phyloP scores from a whole-genome alignment of 2,329 filamentous ascomycete genomes.

The Nothopassalora personata region DNA sequence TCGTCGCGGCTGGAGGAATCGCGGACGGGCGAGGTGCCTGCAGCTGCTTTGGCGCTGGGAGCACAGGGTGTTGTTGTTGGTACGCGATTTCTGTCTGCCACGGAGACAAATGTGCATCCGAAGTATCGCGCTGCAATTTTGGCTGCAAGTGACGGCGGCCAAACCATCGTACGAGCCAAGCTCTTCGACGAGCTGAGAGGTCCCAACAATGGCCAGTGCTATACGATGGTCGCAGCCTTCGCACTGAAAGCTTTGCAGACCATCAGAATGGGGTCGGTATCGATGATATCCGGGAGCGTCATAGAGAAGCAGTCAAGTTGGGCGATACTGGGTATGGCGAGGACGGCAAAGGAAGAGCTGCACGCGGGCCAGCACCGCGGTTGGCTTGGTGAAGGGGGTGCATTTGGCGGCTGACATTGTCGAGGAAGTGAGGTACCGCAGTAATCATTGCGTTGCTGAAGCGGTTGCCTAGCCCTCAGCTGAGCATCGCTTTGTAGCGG shows the following conservation, averaged over 20 bases:
- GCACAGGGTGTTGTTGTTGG: conserved; percentile 54
- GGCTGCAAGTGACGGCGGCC: conserved; percentile 46
- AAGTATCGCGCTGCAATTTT: conserved; percentile 47
- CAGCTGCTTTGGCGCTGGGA: conserved; percentile 52
- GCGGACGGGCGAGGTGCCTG: conserved; percentile 50
- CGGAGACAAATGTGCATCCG: conserved; percentile 38
- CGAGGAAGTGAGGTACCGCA: conserved; percentile 35
- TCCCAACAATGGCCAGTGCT: conserved; percentile 53
- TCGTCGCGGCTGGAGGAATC: conserved; percentile 54
- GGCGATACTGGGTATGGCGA: conserved; percentile 45
- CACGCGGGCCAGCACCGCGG: conserved; percentile 55
- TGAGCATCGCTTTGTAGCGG: too few species aligned
- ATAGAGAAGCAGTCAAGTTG: conserved; percentile 44
- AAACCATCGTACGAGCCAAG: conserved; percentile 45
- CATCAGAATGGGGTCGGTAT: conserved; percentile 34
- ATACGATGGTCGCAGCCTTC: conserved; percentile 54
- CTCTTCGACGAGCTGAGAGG: conserved; percentile 52
- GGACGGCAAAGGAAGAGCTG: conserved; percentile 49
- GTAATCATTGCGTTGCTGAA: too few species aligned
- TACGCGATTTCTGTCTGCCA: conserved; percentile 52
- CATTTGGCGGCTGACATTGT: conserved; percentile 51
- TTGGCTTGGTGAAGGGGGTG: conserved; percentile 52
- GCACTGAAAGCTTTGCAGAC: conserved; percentile 50
- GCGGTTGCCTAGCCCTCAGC: too few species aligned
- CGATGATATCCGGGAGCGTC: conserved; percentile 40